Evolutionary conservation across 2,329 filamentous ascomycete species (phyloP), one percentile per base, ranked within the genome.

Genomic region (Fusarium sp.): DNA sequence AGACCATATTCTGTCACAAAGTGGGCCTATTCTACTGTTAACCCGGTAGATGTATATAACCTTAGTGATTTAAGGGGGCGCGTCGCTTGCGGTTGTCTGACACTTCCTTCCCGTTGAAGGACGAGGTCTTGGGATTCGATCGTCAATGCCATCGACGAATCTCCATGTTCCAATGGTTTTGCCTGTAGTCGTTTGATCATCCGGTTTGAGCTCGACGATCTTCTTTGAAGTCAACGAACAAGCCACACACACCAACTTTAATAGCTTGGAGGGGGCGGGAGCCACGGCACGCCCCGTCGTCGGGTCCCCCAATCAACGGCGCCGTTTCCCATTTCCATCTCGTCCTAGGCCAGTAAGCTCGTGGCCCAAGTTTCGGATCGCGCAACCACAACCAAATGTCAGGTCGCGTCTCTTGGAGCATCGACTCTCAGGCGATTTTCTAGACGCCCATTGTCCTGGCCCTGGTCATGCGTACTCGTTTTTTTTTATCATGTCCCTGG

Each of bases 201-300:
- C 20, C 42, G 16, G 42, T 42, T 27, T 18, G 34, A 27, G 14
- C 18, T 34, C 14, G 23, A 40, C 31, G 23, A 31, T 27, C 42
- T 14, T 14, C 23, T 8, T 25, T 25, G 7, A 18, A 40, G 20
- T 53, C 44, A n/a, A 25, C 50, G 42, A 58, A 36, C 44, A 54
- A 63, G 54, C 53, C 61, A 53, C 59, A 40, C 44, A 33, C 44
- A 33, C 68, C 68, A 68, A 65, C 54, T 61, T 59, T 42, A 40
- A 70, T 33, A 59, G 58, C 27, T 64, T 69, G 63, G 67, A 69
- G 61, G 62, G 42, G 68, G 51, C 71, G 71, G 72, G 72, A 74
- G 57, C 68, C 68, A 73, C 70, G 72, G 72, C 64, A 70, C 72
- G 72, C 72, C 62, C 64, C 66, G 62, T 60, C 55, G 33, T 40